Evolutionary conservation across 1,284 basidiomycete species (phyloP).

Genomic region (Fomitopsis pinicola): DNA sequence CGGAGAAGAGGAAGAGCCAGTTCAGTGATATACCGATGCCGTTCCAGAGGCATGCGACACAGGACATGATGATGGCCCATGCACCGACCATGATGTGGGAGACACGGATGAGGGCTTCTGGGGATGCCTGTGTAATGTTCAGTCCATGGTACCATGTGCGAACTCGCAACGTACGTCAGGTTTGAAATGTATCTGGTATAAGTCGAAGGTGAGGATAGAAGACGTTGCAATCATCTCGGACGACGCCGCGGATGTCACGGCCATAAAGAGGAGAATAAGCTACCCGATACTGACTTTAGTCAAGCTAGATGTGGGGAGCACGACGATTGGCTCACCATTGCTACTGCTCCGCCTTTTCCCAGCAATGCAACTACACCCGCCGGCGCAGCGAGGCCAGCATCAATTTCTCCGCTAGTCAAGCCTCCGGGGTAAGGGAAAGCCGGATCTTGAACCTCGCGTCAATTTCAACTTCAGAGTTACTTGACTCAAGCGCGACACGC

Average conservation of each 20-base stretch:
- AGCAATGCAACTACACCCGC: conserved; percentile 8
- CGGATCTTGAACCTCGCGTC: background rate
- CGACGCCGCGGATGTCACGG: conserved; percentile 40
- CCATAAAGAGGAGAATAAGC: conserved; percentile 35
- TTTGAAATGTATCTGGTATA: conserved; percentile 37
- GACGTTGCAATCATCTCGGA: conserved; percentile 46
- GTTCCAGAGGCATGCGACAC: conserved; percentile 21
- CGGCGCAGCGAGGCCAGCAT: conserved; percentile 8
- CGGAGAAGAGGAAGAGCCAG: conserved; percentile 12
- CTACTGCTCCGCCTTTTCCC: conserved; percentile 6
- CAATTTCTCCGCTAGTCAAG: conserved; percentile 1
- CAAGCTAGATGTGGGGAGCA: conserved; percentile 10
- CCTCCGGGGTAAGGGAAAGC: conserved; percentile 8
- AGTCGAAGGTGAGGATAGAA: conserved; percentile 40
- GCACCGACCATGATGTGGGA: conserved; percentile 12
- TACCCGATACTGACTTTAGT: conserved; percentile 21
- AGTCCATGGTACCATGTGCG: background rate
- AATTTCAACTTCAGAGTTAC: background rate
- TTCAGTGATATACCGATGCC: conserved; percentile 24
- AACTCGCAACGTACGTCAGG: conserved; percentile 29
- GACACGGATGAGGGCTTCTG: conserved; percentile 18
- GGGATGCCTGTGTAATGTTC: conserved; percentile 28
- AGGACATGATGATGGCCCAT: conserved; percentile 14
- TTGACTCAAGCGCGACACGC: background rate
- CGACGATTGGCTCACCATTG: background rate